Conservation (phyloP, 2,329 filamentous ascomycete genomes). For the Ophiostoma ips region DNA sequence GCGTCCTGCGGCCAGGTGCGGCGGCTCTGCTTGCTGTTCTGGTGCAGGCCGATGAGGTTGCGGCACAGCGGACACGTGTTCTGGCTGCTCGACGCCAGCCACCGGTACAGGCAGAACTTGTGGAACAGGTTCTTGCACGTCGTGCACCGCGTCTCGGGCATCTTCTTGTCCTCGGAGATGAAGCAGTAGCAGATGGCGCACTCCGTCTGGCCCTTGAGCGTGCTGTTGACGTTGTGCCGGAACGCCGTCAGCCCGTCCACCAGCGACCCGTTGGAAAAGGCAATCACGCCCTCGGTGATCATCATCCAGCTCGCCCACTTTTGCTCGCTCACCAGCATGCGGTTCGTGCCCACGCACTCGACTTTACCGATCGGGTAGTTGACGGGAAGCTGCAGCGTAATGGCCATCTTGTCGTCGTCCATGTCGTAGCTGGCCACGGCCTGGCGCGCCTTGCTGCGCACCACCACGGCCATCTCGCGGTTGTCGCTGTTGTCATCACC, state of each 20-base stretch:
- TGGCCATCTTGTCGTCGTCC: slow-evolving; percentile 72
- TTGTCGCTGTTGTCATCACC: slow-evolving; percentile 27
- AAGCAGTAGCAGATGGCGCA: slow-evolving; percentile 97
- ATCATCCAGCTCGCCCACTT: slow-evolving; percentile 90
- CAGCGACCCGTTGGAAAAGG: slow-evolving; percentile 78
- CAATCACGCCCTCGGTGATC: slow-evolving; percentile 82
- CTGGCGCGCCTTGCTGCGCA: slow-evolving; percentile 58
- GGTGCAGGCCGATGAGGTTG: slow-evolving; percentile 59
- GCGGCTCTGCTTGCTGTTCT: slow-evolving; percentile 3
- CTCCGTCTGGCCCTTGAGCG: slow-evolving; percentile 83
- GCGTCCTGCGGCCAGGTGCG: not conserved
- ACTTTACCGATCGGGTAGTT: slow-evolving; percentile 75
- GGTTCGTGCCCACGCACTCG: slow-evolving; percentile 59
- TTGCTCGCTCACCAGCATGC: slow-evolving; percentile 76
- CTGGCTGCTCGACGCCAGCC: slow-evolving; percentile 89
- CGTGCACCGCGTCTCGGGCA: slow-evolving; percentile 80
- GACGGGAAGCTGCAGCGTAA: slow-evolving; percentile 66
- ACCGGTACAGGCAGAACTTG: slow-evolving; percentile 78
- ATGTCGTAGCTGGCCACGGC: slow-evolving; percentile 75
- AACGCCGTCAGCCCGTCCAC: slow-evolving; percentile 79
- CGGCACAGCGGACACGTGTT: slow-evolving; percentile 87
- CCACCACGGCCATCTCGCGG: slow-evolving; percentile 50
- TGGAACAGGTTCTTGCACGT: slow-evolving; percentile 96
- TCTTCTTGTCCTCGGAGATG: slow-evolving; percentile 72
- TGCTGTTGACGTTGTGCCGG: slow-evolving; percentile 72